phyloP scores from a whole-genome alignment of 2,329 filamentous ascomycete species.

The Apiospora arundinis region DNA sequence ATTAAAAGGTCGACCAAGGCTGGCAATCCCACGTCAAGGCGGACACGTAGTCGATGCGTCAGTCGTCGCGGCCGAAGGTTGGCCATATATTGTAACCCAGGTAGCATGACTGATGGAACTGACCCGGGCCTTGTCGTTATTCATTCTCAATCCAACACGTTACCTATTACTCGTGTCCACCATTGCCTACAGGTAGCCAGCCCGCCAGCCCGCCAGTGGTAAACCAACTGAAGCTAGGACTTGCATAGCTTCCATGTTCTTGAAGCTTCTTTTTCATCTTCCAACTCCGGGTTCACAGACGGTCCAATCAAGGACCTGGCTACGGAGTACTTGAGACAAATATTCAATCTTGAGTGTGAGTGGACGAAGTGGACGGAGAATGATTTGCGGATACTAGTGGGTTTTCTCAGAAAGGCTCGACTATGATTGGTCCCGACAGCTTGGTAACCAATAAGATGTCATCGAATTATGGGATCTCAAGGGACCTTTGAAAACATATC shows the following conservation, averaged over 20 bases:
- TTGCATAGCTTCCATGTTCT: not conserved
- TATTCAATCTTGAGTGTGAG: too few species aligned
- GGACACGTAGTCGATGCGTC: conserved; percentile 4
- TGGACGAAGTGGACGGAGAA: not conserved
- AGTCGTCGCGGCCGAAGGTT: not conserved
- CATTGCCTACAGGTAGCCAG: too few species aligned
- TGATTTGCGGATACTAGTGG: not conserved
- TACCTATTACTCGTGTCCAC: too few species aligned
- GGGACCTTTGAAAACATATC: not conserved
- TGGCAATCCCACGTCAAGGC: not conserved
- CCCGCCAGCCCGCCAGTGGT: not conserved
- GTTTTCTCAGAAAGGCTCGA: not conserved
- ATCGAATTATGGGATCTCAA: not conserved
- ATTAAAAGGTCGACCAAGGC: not conserved
- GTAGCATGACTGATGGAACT: not conserved
- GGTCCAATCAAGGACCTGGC: not conserved
- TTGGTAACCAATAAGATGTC: not conserved
- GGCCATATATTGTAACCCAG: conserved; percentile 2
- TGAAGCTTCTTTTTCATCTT: not conserved
- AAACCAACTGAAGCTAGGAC: not conserved
- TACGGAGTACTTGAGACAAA: too few species aligned
- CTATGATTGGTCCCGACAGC: not conserved
- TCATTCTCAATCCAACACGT: not conserved
- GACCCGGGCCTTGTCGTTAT: not conserved
- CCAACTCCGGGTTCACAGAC: not conserved